A percentile compares a stretch with the other conserved stretches of the same genome.
These are phyloP conservation scores for Colletotrichum nymphaeae DNA, from an alignment of 2,329 filamentous ascomycete genomes.

Conservation along the genomic window DNA sequence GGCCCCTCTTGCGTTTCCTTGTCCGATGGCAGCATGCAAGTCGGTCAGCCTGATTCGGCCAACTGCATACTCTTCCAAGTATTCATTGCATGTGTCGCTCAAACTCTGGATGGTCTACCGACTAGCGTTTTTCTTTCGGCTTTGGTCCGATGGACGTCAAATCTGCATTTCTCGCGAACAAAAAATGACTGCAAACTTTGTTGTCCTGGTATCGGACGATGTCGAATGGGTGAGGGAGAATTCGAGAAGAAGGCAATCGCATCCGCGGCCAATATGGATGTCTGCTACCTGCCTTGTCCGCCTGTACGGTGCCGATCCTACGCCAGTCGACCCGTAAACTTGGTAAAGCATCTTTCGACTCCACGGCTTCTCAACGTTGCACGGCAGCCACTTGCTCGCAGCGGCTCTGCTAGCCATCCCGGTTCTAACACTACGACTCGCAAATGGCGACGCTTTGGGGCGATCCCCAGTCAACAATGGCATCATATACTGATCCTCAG, in stretches of 20 bases:
- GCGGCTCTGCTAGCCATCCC: neutral
- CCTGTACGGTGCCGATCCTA: constrained; percentile 7
- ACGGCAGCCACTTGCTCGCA: constrained; percentile 7
- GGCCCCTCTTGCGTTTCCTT: constrained; percentile 1
- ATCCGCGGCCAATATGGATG: constrained; percentile 1
- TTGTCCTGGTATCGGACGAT: neutral
- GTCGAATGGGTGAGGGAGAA: neutral
- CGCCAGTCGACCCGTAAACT: constrained; percentile 14
- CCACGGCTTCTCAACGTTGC: constrained; percentile 12
- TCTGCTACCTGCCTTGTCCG: neutral
- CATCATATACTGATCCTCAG: neutral
- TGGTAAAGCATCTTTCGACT: constrained; percentile 28
- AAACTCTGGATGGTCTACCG: neutral
- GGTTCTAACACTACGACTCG: constrained; percentile 4
- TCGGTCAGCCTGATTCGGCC: constrained; percentile 10
- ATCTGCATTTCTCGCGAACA: neutral
- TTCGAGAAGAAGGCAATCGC: neutral
- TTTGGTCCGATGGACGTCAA: neutral
- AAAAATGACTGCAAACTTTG: neutral
- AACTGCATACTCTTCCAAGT: neutral
- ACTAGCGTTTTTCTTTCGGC: neutral
- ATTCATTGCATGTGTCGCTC: constrained; percentile 7
- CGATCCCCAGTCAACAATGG: constrained; percentile 7
- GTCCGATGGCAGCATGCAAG: constrained; percentile 22
- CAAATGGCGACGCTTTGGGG: neutral